Evolutionary conservation across 2,329 filamentous ascomycete species (phyloP).

Genomic region (Pestalotiopsis sp.): DNA sequence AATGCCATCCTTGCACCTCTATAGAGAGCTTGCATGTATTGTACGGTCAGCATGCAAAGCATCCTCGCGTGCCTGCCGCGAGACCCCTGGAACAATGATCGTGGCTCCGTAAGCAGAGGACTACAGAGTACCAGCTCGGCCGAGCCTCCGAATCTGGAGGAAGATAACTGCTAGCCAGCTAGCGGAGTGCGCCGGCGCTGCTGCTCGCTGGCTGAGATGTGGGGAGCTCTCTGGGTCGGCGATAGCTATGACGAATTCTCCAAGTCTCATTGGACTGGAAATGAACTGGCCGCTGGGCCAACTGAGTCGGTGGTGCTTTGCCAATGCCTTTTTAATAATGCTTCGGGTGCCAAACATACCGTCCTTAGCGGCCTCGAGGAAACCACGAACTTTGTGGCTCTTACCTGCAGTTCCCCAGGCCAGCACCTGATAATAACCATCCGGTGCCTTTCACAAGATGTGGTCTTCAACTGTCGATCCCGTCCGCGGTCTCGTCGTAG

Average conservation of each 20-base stretch:
- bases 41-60: background rate
- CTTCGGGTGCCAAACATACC: background rate
- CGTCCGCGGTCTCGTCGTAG: slow-evolving; percentile 9
- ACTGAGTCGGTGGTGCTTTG: background rate
- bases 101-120: background rate
- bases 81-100: background rate
- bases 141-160: background rate
- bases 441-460: background rate
- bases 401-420: no score
- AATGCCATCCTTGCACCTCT: background rate
- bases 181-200: slow-evolving; percentile 4
- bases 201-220: background rate
- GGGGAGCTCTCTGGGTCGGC: background rate
- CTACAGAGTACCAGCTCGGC: background rate
- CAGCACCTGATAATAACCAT: no score
- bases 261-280: slow-evolving; percentile 1
- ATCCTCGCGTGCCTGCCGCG: background rate
- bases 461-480: background rate
- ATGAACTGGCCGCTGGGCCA: background rate
- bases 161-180: background rate
- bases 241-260: slow-evolving; percentile 9
- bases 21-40: background rate
- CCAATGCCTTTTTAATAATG: background rate
- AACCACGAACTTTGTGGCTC: background rate
- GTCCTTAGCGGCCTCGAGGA: background rate